Conservation (phyloP, 805 yeast genomes). For the Zygosaccharomyces pseudorouxii region DNA sequence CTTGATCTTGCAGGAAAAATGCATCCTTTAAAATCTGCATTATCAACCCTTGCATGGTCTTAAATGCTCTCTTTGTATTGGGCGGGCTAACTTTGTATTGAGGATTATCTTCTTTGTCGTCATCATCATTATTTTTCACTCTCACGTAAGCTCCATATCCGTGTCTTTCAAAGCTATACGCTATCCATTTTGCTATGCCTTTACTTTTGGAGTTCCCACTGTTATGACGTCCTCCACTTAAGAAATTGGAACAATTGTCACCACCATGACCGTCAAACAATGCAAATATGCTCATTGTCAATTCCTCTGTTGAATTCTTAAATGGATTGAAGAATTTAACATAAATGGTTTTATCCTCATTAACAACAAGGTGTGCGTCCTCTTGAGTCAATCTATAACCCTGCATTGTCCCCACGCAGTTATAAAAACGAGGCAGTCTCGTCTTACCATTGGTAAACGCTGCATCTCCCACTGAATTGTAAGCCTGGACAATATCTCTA, state of each 20-base stretch:
- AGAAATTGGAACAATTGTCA: constrained; percentile 49
- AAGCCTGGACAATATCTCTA: constrained; percentile 25
- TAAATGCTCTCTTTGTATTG: constrained; percentile 20
- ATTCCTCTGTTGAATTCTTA: constrained; percentile 23
- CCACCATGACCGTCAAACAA: constrained; percentile 88
- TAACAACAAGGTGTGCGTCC: constrained; percentile 60
- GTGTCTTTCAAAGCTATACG: constrained; percentile 29
- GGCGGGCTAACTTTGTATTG: constrained; percentile 10
- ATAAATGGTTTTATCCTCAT: constrained; percentile 40
- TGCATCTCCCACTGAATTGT: constrained; percentile 8
- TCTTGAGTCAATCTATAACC: constrained; percentile 74
- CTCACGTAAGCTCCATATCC: constrained; percentile 22
- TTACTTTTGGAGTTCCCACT: constrained; percentile 13
- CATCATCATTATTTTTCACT: constrained; percentile 12
- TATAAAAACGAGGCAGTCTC: constrained; percentile 41
- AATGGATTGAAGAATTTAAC: constrained; percentile 34
- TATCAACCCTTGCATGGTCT: constrained; percentile 35
- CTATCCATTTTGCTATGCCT: constrained; percentile 31
- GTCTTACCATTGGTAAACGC: constrained; percentile 4
- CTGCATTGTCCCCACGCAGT: constrained; percentile 71
- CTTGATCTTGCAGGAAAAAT: constrained; percentile 44
- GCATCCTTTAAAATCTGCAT: constrained; percentile 40
- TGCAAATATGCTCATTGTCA: constrained; percentile 48
- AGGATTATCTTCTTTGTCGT: constrained; percentile 4
- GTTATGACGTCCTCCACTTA: constrained; percentile 35